phyloP scores from a whole-genome alignment of 345 rosid genomes.

The Arabis alpina region DNA sequence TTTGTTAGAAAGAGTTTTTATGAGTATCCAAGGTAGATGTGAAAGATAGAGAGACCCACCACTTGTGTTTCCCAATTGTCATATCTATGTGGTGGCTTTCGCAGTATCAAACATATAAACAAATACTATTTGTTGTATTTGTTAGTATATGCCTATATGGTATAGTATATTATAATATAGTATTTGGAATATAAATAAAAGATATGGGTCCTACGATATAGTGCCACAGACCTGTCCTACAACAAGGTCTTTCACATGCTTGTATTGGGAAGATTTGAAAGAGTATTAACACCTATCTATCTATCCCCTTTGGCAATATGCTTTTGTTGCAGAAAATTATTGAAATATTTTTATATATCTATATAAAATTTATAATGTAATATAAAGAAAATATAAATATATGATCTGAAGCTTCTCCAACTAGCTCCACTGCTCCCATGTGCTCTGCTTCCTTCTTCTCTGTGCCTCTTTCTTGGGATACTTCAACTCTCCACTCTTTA shows the following conservation, averaged over 20 bases:
- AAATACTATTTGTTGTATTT: slow-evolving; percentile 5
- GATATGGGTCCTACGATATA: slow-evolving; percentile 48
- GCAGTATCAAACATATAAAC: slow-evolving; percentile 20
- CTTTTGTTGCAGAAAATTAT: slow-evolving; percentile 43
- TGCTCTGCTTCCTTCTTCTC: slow-evolving; percentile 52
- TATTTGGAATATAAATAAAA: slow-evolving; percentile 3
- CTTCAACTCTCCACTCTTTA: slow-evolving; percentile 39
- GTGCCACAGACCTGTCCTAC: slow-evolving; percentile 57
- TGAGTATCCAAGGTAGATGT: slow-evolving; percentile 48
- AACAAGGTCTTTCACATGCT: slow-evolving; percentile 71
- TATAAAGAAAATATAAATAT: slow-evolving; percentile 29
- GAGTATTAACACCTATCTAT: slow-evolving; percentile 34
- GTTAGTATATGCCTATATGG: slow-evolving; percentile 35
- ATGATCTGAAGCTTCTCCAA: slow-evolving; percentile 76
- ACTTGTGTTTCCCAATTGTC: slow-evolving; percentile 41
- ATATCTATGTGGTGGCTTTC: slow-evolving; percentile 39
- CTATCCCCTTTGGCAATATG: slow-evolving; percentile 46
- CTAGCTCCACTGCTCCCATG: slow-evolving; percentile 81
- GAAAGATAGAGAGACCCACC: slow-evolving; percentile 46
- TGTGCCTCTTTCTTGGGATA: slow-evolving; percentile 43
- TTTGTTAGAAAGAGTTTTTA: slow-evolving; percentile 36
- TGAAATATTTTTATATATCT: background rate
- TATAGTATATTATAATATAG: background rate
- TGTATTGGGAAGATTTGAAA: slow-evolving; percentile 46
- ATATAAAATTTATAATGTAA: background rate